Percentiles rank a stretch among this genome's conserved stretches.
These are phyloP conservation scores for Incumbomyces lentus DNA, from an alignment of 2,329 filamentous ascomycete species.

Conservation along the genomic window DNA sequence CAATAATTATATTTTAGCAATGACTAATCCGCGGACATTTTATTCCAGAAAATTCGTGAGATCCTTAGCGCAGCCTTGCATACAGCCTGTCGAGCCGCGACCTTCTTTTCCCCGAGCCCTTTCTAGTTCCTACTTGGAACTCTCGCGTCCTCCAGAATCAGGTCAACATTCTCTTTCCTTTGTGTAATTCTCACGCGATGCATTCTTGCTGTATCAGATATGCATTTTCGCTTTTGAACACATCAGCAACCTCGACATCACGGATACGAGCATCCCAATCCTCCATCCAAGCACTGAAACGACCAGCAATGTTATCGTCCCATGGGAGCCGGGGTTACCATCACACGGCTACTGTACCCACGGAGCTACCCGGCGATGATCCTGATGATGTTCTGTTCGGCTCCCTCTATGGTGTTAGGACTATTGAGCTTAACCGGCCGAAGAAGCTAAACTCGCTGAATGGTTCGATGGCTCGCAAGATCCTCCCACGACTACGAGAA, in stretches of 20 bases:
- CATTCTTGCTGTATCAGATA: constrained; percentile 20
- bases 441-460: constrained; percentile 86
- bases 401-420: constrained; percentile 78
- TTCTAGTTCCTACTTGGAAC: too few relatives aligned
- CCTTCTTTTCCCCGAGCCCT: too few relatives aligned
- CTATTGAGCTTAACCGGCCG: constrained; percentile 87
- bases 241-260: constrained; percentile 4
- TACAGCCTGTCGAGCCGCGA: too few relatives aligned
- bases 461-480: constrained; percentile 90
- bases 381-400: constrained; percentile 88
- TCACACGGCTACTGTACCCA: constrained; percentile 23
- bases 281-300: not conserved
- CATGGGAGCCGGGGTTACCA: not conserved
- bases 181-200: constrained; percentile 9
- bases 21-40: too few relatives aligned
- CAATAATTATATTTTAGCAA: too few relatives aligned
- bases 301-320: not conserved
- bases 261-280: constrained; percentile 5
- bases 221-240: constrained; percentile 13
- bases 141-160: too few relatives aligned
- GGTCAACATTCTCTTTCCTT: too few relatives aligned
- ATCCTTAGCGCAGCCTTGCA: too few relatives aligned
- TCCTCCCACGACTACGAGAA: constrained; percentile 76
- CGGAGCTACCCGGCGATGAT: constrained; percentile 58
- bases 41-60: too few relatives aligned